Evolutionary conservation across 1,139 yeast genomes (phyloP).

Genomic region (Pichia inconspicua): DNA sequence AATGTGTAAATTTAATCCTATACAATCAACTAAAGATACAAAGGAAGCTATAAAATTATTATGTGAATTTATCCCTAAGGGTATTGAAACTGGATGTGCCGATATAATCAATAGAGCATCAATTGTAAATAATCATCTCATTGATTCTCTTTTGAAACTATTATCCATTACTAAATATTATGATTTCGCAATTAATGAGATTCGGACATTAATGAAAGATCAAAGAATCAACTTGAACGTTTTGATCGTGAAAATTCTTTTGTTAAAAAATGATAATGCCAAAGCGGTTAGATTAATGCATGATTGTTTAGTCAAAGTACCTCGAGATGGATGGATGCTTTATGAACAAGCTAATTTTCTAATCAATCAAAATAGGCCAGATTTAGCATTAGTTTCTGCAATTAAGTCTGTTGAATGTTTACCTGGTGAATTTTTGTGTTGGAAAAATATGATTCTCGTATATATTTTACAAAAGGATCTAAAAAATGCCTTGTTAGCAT

Average conservation of each 20-base stretch:
- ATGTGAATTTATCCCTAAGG: conserved; percentile 58
- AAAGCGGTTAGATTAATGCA: conserved; percentile 65
- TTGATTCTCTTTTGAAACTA: conserved; percentile 64
- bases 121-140: conserved; percentile 60
- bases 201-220: conserved; percentile 33
- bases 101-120: conserved; percentile 63
- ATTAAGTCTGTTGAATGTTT: conserved; percentile 68
- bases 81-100: conserved; percentile 57
- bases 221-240: conserved; percentile 37
- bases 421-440: conserved; percentile 78
- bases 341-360: conserved; percentile 68
- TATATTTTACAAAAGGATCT: conserved; percentile 66
- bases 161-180: conserved; percentile 59
- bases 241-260: conserved; percentile 46
- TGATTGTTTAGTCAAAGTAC: conserved; percentile 47
- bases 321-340: conserved; percentile 55
- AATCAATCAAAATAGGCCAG: conserved; percentile 54
- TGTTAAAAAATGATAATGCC: conserved; percentile 63
- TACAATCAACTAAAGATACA: conserved; percentile 40
- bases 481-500: conserved; percentile 68
- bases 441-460: conserved; percentile 69
- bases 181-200: conserved; percentile 47
- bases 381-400: conserved; percentile 69
- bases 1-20: conserved; percentile 36
- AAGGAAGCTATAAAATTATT: conserved; percentile 52